Conservation (phyloP, 2,329 filamentous ascomycete species). For the Xylaria hypoxylon region DNA sequence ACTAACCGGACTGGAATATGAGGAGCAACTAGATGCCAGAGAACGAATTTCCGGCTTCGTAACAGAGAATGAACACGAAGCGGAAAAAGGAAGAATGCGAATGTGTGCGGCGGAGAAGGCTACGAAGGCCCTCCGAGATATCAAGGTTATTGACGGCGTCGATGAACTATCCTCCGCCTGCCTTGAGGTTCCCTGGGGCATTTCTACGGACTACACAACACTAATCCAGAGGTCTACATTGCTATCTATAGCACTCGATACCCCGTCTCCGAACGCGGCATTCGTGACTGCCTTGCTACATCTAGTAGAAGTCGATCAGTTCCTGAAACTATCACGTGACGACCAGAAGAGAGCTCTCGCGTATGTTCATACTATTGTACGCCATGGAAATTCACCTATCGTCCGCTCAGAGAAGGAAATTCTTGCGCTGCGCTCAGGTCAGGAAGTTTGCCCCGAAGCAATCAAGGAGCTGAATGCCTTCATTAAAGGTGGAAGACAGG, state of each 20-base stretch:
- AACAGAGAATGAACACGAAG: not conserved
- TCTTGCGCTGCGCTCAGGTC: slow-evolving; percentile 20
- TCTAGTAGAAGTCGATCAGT: slow-evolving; percentile 35
- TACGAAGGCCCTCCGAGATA: slow-evolving; percentile 21
- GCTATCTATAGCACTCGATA: slow-evolving; percentile 1
- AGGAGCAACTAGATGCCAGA: not conserved
- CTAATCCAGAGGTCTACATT: slow-evolving; percentile 9
- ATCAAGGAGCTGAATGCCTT: slow-evolving; percentile 27
- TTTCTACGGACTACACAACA: not conserved
- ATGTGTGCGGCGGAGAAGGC: slow-evolving; percentile 1
- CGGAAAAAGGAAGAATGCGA: not conserved
- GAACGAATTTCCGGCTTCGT: not conserved
- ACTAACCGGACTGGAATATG: not conserved
- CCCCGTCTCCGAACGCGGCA: not conserved
- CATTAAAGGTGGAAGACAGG: not conserved
- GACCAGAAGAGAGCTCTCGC: slow-evolving; percentile 37
- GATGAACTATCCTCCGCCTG: slow-evolving; percentile 28
- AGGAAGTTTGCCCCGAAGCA: slow-evolving; percentile 31
- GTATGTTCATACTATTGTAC: slow-evolving; percentile 36
- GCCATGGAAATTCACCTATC: slow-evolving; percentile 23
- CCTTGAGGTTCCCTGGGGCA: slow-evolving; percentile 11
- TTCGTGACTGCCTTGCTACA: slow-evolving; percentile 28
- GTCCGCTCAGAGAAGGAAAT: slow-evolving; percentile 35
- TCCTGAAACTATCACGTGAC: slow-evolving; percentile 26
- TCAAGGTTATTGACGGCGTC: slow-evolving; percentile 27